Evolutionary conservation across 257 asterid genomes (phyloP).

Genomic region (Petrea volubilis): DNA sequence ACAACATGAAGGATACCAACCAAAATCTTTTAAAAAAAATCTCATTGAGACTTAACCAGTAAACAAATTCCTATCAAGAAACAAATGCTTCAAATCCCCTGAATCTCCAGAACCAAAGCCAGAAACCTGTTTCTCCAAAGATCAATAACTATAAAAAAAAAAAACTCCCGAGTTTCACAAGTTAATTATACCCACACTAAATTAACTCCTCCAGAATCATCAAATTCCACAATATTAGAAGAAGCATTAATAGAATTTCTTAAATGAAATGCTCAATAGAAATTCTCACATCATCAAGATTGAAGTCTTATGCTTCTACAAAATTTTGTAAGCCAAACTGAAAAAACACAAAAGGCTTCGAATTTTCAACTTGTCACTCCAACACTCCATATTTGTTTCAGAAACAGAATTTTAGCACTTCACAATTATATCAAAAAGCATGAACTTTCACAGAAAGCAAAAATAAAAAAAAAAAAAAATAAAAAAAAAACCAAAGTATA

Average conservation of each 20-base stretch:
- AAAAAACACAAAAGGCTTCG: background rate
- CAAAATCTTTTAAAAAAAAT: too few species aligned
- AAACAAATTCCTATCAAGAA: background rate
- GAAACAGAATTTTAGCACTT: background rate
- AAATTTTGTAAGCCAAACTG: background rate
- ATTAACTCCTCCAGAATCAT: background rate
- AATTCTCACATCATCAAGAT: background rate
- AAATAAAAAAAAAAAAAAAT: background rate
- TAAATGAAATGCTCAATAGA: background rate
- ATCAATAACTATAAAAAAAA: background rate
- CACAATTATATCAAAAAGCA: background rate
- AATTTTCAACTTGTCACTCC: background rate
- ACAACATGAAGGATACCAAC: too few species aligned
- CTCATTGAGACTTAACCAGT: background rate
- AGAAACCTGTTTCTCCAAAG: background rate
- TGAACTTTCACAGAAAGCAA: background rate
- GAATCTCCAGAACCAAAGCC: background rate
- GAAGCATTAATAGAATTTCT: background rate
- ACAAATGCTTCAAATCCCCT: background rate
- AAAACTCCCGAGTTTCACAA: background rate
- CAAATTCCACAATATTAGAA: background rate
- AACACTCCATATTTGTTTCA: background rate
- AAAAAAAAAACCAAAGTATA: background rate
- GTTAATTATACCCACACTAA: background rate
- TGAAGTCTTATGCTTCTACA: background rate